Percentiles rank a stretch among this genome's conserved stretches.
These are phyloP conservation scores for Beauveria brongniartii DNA, from an alignment of 2,329 filamentous ascomycete genomes.

Conservation along the genomic window DNA sequence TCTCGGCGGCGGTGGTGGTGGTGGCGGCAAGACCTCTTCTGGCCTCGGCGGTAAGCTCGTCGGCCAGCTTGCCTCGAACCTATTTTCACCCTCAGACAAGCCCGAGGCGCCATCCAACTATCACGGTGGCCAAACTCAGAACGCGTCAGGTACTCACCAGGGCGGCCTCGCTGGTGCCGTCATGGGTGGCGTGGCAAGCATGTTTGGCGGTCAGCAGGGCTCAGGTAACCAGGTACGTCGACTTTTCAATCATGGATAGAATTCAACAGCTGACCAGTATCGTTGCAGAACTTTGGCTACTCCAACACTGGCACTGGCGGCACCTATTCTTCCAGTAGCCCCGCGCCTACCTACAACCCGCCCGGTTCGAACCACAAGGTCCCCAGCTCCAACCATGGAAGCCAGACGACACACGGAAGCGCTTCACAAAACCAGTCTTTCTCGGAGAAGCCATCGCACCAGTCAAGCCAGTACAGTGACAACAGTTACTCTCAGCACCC, in stretches of 20 bases:
- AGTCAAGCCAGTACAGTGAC: slow-evolving; percentile 12
- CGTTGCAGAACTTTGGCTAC: slow-evolving; percentile 55
- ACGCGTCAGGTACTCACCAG: slow-evolving; percentile 28
- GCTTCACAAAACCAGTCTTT: slow-evolving; percentile 16
- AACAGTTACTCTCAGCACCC: slow-evolving; percentile 17
- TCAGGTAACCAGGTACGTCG: slow-evolving; percentile 27
- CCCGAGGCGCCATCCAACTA: slow-evolving; percentile 39
- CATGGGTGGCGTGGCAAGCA: slow-evolving; percentile 47
- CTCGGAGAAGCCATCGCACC: slow-evolving; percentile 13
- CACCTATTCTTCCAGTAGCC: slow-evolving; percentile 53
- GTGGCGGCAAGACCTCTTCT: slow-evolving; percentile 29
- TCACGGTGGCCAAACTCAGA: slow-evolving; percentile 37
- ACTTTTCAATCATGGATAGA: slow-evolving; percentile 13
- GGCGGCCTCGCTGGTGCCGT: slow-evolving; percentile 45
- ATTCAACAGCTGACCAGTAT: slow-evolving; percentile 17
- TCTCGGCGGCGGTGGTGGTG: slow-evolving; percentile 29
- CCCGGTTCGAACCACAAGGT: slow-evolving; percentile 20
- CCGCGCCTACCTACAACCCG: slow-evolving; percentile 44
- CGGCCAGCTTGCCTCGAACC: slow-evolving; percentile 46
- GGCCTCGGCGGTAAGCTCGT: slow-evolving; percentile 44
- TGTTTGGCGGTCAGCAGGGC: slow-evolving; percentile 40
- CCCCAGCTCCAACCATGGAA: slow-evolving; percentile 15
- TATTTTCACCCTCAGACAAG: slow-evolving; percentile 44
- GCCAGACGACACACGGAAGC: slow-evolving; percentile 11
- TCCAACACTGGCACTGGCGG: slow-evolving; percentile 46